These are phyloP conservation scores for Ciborinia camelliae DNA, from an alignment of 2,329 filamentous ascomycete genomes.

Conservation along the genomic window DNA sequence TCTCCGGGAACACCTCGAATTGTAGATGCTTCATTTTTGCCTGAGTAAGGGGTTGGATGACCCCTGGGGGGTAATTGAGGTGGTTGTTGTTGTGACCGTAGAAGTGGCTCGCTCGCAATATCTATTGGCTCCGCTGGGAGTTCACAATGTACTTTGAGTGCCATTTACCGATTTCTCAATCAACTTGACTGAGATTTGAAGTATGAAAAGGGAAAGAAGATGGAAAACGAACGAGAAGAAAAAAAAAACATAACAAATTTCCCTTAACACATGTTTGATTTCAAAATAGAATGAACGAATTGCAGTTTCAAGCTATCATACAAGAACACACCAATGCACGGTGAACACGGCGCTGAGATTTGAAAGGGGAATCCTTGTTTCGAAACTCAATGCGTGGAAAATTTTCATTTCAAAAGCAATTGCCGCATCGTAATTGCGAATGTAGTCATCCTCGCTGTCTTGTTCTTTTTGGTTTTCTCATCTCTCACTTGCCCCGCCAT, in stretches of 20 bases:
- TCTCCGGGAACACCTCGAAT: slow-evolving; percentile 11
- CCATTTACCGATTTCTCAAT: neutral
- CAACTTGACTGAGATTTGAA: neutral
- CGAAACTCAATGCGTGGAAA: slow-evolving; percentile 11
- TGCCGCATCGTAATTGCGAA: neutral
- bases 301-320: slow-evolving; percentile 8
- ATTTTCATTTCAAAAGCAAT: slow-evolving; percentile 4
- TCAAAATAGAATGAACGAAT: neutral
- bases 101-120: neutral
- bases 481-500: neutral
- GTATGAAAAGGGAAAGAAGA: neutral
- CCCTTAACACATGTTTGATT: neutral
- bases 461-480: neutral
- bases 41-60: neutral
- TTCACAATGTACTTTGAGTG: slow-evolving; percentile 1
- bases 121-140: slow-evolving; percentile 13
- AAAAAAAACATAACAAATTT: neutral
- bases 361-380: slow-evolving; percentile 14
- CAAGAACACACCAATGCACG: slow-evolving; percentile 14
- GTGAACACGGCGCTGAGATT: slow-evolving; percentile 8
- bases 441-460: neutral
- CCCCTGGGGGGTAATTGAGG: neutral
- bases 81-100: neutral
- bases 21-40: neutral
- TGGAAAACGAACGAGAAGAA: neutral